Percentiles rank a stretch among this genome's conserved stretches.
phyloP scores from a whole-genome alignment of 2,329 filamentous ascomycete species.

The Aspergillus niger region DNA sequence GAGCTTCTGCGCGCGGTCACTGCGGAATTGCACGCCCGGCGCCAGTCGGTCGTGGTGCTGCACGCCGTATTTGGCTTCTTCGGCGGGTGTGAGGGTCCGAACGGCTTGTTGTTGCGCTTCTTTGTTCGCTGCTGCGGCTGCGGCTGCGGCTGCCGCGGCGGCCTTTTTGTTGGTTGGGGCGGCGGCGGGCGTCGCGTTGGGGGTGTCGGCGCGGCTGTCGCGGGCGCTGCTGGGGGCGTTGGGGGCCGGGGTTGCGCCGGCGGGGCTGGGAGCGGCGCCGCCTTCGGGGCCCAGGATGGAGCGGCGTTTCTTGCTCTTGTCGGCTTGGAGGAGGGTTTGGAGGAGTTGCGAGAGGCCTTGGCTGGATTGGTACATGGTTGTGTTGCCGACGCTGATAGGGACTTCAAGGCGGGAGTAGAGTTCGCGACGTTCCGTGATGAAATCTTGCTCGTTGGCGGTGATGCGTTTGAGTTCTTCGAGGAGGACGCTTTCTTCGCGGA shows the following conservation, averaged over 20 bases:
- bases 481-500: slow-evolving; percentile 86
- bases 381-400: slow-evolving; percentile 69
- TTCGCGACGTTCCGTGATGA: slow-evolving; percentile 85
- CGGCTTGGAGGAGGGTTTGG: slow-evolving; percentile 76
- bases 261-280: slow-evolving; percentile 49
- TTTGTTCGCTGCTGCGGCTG: slow-evolving; percentile 38
- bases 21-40: slow-evolving; percentile 85
- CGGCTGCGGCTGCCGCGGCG: slow-evolving; percentile 38
- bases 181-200: slow-evolving; percentile 27
- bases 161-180: slow-evolving; percentile 39
- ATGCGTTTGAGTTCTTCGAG: slow-evolving; percentile 91
- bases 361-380: slow-evolving; percentile 76
- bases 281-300: slow-evolving; percentile 65
- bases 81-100: slow-evolving; percentile 71
- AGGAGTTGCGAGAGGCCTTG: slow-evolving; percentile 77
- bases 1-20: slow-evolving; percentile 55
- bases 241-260: slow-evolving; percentile 53
- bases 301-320: slow-evolving; percentile 87
- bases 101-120: slow-evolving; percentile 58
- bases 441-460: slow-evolving; percentile 77
- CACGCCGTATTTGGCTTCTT: slow-evolving; percentile 81
- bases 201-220: slow-evolving; percentile 42
- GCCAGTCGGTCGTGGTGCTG: slow-evolving; percentile 81
- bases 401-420: slow-evolving; percentile 85
- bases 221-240: slow-evolving; percentile 39